Evolutionary conservation across 306 rosid genomes (phyloP).

Genomic region (Cucurbita pepo): DNA sequence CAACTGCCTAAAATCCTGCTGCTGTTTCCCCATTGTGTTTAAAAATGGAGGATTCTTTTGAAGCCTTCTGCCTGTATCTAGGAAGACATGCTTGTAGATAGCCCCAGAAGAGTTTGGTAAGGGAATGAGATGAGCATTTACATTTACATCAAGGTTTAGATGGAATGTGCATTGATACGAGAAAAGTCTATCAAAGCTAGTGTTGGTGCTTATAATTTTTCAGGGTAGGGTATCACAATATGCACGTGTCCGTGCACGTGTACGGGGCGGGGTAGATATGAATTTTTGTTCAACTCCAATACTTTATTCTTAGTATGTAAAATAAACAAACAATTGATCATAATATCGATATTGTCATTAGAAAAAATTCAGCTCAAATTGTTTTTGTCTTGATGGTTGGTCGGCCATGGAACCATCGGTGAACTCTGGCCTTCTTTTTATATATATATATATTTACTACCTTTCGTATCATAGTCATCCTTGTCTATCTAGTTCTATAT

Average conservation of each 20-base stretch:
- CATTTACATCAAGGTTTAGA: not conserved
- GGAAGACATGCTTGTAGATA: not conserved
- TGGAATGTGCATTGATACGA: not conserved
- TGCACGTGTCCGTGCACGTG: not conserved
- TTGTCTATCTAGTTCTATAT: no score
- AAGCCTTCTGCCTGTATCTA: not conserved
- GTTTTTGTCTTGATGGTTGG: not conserved
- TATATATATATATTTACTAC: no score
- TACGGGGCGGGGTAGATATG: not conserved
- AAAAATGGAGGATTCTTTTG: not conserved
- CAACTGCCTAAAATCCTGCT: conserved; percentile 1
- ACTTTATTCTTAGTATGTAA: not conserved
- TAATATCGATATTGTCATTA: not conserved
- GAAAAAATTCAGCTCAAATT: not conserved
- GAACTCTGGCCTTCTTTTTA: no score
- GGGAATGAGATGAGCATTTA: not conserved
- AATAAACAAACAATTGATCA: not conserved
- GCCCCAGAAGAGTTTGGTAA: not conserved
- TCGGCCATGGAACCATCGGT: no score
- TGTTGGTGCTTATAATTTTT: not conserved
- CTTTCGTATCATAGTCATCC: no score
- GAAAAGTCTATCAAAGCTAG: not conserved
- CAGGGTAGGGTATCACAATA: not conserved
- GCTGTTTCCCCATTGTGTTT: not conserved
- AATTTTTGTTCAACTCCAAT: not conserved